Evolutionary conservation across 495 filamentous ascomycete species (phyloP).

Genomic region (Peziza echinospora): DNA sequence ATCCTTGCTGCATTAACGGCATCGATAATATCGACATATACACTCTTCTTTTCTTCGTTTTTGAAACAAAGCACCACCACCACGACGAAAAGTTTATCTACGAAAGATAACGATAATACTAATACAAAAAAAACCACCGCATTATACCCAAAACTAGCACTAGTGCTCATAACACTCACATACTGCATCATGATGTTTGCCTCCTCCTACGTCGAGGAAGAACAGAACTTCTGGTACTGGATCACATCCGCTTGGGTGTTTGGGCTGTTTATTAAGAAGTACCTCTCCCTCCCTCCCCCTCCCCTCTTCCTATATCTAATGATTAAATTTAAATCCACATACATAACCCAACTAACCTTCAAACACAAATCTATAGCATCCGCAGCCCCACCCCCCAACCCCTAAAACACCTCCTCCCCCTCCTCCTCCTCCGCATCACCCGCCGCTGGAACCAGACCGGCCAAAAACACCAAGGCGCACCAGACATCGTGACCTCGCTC

Average conservation of each 20-base stretch:
- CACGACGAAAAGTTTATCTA: background rate
- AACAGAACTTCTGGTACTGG: constrained; percentile 99
- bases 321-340: background rate
- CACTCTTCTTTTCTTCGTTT: constrained; percentile 1
- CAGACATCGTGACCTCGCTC: constrained; percentile 56
- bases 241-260: constrained; percentile 53
- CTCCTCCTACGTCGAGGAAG: constrained; percentile 92
- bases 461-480: constrained; percentile 73
- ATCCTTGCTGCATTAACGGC: constrained; percentile 28
- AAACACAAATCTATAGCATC: too few species aligned
- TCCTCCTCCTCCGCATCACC: constrained; percentile 37
- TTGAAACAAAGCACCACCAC: background rate
- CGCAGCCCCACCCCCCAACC: too few species aligned
- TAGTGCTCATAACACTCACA: constrained; percentile 26
- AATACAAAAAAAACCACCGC: too few species aligned
- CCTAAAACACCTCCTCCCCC: constrained; percentile 11
- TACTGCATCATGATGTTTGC: constrained; percentile 91
- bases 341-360: background rate
- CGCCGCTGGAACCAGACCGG: constrained; percentile 90
- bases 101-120: too few species aligned
- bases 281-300: constrained; percentile 1
- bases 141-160: constrained; percentile 12
- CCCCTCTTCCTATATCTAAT: background rate
- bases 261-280: constrained; percentile 36
- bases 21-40: constrained; percentile 20